Conservation (phyloP, 805 yeast genomes). For the Suhomyces kilbournensis region DNA sequence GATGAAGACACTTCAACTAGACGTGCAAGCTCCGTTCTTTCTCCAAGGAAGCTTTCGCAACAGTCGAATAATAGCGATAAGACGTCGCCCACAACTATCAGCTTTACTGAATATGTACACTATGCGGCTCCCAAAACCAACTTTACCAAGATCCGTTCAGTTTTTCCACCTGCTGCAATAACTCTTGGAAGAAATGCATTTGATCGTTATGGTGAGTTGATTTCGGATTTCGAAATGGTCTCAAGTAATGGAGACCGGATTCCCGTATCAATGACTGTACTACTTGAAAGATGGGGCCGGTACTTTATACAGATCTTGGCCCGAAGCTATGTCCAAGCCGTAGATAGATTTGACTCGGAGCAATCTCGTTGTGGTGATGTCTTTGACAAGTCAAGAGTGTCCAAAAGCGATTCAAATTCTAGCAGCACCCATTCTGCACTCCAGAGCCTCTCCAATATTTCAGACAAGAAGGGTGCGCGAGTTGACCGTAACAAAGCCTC, state of each 20-base stretch:
- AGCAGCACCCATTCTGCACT: neutral
- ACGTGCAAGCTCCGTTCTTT: constrained; percentile 4
- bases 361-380: constrained; percentile 9
- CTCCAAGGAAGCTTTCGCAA: constrained; percentile 17
- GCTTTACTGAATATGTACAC: constrained; percentile 69
- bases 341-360: constrained; percentile 35
- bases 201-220: constrained; percentile 58
- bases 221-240: constrained; percentile 70
- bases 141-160: constrained; percentile 63
- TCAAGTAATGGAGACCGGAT: constrained; percentile 69
- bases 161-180: constrained; percentile 74
- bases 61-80: constrained; percentile 19
- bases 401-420: constrained; percentile 6
- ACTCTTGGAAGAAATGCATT: constrained; percentile 74
- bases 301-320: constrained; percentile 62
- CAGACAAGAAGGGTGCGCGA: neutral
- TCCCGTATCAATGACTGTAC: constrained; percentile 56
- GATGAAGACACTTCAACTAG: constrained; percentile 10
- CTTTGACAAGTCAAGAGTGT: constrained; percentile 6
- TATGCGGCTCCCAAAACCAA: constrained; percentile 72
- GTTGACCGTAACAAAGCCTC: constrained; percentile 1
- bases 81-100: constrained; percentile 26
- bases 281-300: constrained; percentile 76
- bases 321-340: constrained; percentile 61
- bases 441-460: neutral